A percentile compares a stretch with the other conserved stretches of the same genome.
Evolutionary conservation across 1,139 yeast species (phyloP).

Genomic region (Taphrina flavorubra): DNA sequence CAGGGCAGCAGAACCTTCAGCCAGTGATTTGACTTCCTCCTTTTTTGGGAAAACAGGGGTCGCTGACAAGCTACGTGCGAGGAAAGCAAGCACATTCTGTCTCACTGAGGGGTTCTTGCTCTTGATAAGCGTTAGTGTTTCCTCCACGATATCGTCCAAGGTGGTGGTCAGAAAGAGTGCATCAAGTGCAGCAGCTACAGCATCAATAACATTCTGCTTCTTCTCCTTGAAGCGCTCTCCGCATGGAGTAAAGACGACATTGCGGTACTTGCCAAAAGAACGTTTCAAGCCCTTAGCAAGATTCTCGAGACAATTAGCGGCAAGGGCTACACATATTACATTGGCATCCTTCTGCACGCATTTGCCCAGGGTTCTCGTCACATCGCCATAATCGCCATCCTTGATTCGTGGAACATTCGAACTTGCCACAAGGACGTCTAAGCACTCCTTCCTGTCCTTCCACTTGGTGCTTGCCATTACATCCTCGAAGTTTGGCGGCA

Average conservation of each 20-base stretch:
- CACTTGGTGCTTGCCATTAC: slow-evolving; percentile 71
- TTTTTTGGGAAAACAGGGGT: slow-evolving; percentile 60
- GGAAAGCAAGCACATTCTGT: slow-evolving; percentile 68
- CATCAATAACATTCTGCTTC: slow-evolving; percentile 76
- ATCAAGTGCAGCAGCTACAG: slow-evolving; percentile 69
- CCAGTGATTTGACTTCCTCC: slow-evolving; percentile 63
- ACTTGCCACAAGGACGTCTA: slow-evolving; percentile 68
- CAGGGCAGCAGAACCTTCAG: slow-evolving; percentile 63
- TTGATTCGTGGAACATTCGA: slow-evolving; percentile 59
- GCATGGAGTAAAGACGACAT: slow-evolving; percentile 64
- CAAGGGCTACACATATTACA: slow-evolving; percentile 80
- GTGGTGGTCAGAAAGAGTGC: slow-evolving; percentile 59
- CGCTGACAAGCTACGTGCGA: slow-evolving; percentile 67
- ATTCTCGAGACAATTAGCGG: slow-evolving; percentile 70
- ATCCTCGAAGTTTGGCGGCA: slow-evolving; percentile 67
- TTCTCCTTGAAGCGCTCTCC: slow-evolving; percentile 88
- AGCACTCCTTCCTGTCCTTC: slow-evolving; percentile 89
- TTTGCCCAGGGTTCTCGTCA: slow-evolving; percentile 67
- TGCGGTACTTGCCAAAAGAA: slow-evolving; percentile 62
- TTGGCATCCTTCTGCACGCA: slow-evolving; percentile 83
- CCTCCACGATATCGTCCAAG: slow-evolving; percentile 69
- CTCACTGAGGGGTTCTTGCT: slow-evolving; percentile 87
- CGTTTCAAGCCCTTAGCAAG: slow-evolving; percentile 71
- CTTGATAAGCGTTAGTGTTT: slow-evolving; percentile 61
- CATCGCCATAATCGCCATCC: slow-evolving; percentile 70